Percentiles rank a stretch among this genome's conserved stretches.
These are phyloP conservation scores for Helianthus tuberosus DNA, from an alignment of 129 eudicot genomes.

Conservation along the genomic window DNA sequence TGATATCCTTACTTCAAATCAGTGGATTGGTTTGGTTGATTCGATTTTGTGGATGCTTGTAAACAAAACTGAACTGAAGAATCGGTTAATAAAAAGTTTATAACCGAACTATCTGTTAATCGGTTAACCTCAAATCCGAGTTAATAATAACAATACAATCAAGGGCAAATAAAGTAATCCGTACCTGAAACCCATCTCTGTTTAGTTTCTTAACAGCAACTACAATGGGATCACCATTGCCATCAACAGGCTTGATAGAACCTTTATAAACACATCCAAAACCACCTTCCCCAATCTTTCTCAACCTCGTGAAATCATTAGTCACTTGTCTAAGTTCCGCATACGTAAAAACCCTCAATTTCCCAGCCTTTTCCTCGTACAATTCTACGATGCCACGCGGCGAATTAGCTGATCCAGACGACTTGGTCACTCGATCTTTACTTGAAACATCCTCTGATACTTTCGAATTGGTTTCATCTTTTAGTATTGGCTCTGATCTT, in stretches of 20 bases:
- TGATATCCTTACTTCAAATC: neutral
- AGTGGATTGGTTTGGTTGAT: neutral
- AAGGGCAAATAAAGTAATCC: neutral
- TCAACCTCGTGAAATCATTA: slow-evolving; percentile 59
- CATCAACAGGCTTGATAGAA: slow-evolving; percentile 53
- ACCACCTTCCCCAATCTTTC: slow-evolving; percentile 94
- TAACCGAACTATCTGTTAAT: no score
- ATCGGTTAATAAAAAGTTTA: no score
- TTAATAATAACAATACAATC: neutral
- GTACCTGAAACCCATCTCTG: slow-evolving; percentile 83
- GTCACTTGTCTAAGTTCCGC: slow-evolving; percentile 76
- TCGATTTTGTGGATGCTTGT: neutral
- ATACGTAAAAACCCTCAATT: slow-evolving; percentile 71
- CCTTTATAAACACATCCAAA: slow-evolving; percentile 89
- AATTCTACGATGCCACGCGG: slow-evolving; percentile 71
- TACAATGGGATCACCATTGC: slow-evolving; percentile 52
- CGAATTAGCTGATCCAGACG: slow-evolving; percentile 58
- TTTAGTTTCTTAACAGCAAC: slow-evolving; percentile 86
- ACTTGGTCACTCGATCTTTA: slow-evolving; percentile 52
- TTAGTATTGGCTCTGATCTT: slow-evolving; percentile 71
- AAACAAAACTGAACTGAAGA: neutral
- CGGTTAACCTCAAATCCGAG: neutral
- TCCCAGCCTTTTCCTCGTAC: slow-evolving; percentile 68
- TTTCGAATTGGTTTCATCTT: slow-evolving; percentile 42
- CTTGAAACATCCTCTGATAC: slow-evolving; percentile 44